Percentiles rank a stretch among this genome's conserved stretches.
These are phyloP conservation scores for Sporothrix sp. DNA, from an alignment of 2,329 filamentous ascomycete species.

Conservation along the genomic window DNA sequence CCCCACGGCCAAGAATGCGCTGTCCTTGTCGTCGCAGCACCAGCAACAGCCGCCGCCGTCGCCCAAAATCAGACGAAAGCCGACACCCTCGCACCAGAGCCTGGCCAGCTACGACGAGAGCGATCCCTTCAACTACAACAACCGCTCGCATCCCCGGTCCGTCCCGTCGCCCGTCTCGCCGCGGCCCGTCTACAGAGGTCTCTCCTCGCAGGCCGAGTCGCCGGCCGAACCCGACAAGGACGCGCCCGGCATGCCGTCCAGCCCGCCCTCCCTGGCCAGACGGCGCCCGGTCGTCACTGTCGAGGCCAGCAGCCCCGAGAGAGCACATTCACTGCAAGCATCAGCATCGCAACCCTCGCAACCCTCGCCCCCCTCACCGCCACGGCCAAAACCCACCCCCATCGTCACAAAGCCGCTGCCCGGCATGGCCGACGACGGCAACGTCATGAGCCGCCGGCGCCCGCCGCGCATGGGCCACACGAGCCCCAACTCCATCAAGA, in stretches of 20 bases:
- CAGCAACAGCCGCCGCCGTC: conserved; percentile 6
- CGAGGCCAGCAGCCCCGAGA: too few species aligned
- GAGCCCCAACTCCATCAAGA: conserved; percentile 11
- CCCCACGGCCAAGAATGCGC: conserved; percentile 16
- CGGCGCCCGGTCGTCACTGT: conserved; percentile 5
- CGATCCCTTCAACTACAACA: conserved; percentile 20
- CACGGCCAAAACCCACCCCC: conserved; percentile 3
- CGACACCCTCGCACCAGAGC: conserved; percentile 9
- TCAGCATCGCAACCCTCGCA: too few species aligned
- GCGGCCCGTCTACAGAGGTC: conserved; percentile 37
- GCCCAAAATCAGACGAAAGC: conserved; percentile 12
- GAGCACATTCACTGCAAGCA: too few species aligned
- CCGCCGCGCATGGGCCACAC: conserved; percentile 23
- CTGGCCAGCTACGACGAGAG: conserved; percentile 17
- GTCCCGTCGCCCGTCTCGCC: conserved; percentile 11
- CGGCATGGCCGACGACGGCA: conserved; percentile 11
- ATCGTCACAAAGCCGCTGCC: conserved; percentile 7
- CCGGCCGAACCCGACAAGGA: conserved; percentile 7
- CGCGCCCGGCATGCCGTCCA: conserved; percentile 14
- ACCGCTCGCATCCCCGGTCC: conserved; percentile 7
- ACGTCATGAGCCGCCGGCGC: conserved; percentile 32
- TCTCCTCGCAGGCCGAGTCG: conserved; percentile 39
- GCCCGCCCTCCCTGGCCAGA: conserved; percentile 7
- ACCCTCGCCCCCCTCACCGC: too few species aligned
- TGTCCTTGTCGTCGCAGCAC: conserved; percentile 6